Evolutionary conservation across 768 basidiomycete species (phyloP).

Genomic region (Lepiota venenata): DNA sequence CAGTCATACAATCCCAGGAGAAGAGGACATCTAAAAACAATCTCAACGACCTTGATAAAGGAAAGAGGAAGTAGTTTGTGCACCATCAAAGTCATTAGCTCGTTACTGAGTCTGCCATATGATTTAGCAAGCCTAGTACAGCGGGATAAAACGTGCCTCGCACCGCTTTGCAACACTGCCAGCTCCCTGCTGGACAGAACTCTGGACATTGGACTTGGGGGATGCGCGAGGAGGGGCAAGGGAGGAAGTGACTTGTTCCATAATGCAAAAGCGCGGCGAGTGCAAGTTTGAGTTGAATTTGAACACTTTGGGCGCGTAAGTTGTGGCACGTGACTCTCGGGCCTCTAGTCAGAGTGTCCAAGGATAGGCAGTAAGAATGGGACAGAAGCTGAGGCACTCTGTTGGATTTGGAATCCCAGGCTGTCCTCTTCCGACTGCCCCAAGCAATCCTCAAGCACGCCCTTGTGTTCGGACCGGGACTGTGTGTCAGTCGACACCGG

Average conservation of each 20-base stretch:
- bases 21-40: constrained; percentile 70
- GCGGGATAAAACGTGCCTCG: constrained; percentile 13
- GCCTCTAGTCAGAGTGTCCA: background rate
- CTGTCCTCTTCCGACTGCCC: no score
- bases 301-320: constrained; percentile 7
- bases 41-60: constrained; percentile 10
- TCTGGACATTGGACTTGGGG: constrained; percentile 53
- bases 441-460: no score
- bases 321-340: no score
- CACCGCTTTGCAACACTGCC: constrained; percentile 87
- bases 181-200: constrained; percentile 51
- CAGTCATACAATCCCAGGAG: constrained; percentile 76
- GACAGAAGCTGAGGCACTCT: background rate
- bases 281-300: constrained; percentile 10
- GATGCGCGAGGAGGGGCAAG: constrained; percentile 56
- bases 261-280: constrained; percentile 29
- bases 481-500: background rate
- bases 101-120: constrained; percentile 60
- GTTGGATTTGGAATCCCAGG: background rate
- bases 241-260: constrained; percentile 74
- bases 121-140: constrained; percentile 9
- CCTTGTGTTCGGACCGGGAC: no score
- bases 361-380: no score
- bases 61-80: constrained; percentile 19
- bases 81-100: constrained; percentile 90